These are phyloP conservation scores for Pelagomonas calceolata DNA, from an alignment of 108 stramenopile genomes.

Conservation along the genomic window DNA sequence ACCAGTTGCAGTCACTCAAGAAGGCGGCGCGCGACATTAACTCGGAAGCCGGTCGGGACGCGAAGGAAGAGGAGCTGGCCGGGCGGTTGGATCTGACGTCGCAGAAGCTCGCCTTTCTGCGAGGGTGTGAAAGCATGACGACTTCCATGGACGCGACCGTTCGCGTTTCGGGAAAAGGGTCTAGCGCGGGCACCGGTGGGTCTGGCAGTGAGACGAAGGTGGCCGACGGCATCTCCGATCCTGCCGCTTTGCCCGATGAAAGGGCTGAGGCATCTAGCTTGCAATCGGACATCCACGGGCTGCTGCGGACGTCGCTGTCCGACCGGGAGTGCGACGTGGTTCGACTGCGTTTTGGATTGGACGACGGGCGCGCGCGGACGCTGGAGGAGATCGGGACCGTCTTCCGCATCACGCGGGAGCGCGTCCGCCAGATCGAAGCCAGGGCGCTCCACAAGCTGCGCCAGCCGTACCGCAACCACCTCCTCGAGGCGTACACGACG, in stretches of 20 bases:
- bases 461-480: constrained; percentile 74
- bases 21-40: constrained; percentile 51
- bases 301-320: constrained; percentile 68
- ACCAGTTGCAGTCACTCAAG: constrained; percentile 66
- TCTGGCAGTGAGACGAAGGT: background rate
- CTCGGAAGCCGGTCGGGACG: constrained; percentile 58
- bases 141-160: background rate
- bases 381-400: constrained; percentile 77
- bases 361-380: constrained; percentile 76
- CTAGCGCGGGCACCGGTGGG: background rate
- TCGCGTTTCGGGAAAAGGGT: background rate
- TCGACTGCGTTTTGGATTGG: constrained; percentile 84
- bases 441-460: constrained; percentile 86
- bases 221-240: background rate
- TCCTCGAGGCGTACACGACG: constrained; percentile 66
- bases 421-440: constrained; percentile 90
- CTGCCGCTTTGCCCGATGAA: constrained; percentile 1
- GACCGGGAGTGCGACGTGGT: constrained; percentile 80
- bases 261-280: constrained; percentile 37
- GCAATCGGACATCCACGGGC: constrained; percentile 59
- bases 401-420: constrained; percentile 75
- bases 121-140: background rate
- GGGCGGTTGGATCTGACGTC: constrained; percentile 37
- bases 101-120: background rate
- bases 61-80: constrained; percentile 81